phyloP scores from a whole-genome alignment of 2,329 filamentous ascomycete species.

The Ophiocordyceps camponoti-leonardi region DNA sequence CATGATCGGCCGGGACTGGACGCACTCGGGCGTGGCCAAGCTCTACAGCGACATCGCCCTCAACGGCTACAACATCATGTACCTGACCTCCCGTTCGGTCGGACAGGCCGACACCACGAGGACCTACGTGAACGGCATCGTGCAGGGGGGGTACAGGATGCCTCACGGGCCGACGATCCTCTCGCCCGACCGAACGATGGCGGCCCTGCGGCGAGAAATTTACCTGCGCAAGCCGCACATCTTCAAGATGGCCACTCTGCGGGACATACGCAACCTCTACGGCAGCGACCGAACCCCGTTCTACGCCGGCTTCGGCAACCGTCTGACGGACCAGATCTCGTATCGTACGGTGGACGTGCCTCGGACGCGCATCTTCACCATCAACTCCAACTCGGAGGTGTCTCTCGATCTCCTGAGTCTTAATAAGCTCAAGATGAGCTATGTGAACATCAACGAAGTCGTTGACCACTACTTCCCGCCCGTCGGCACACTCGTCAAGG shows the following conservation, averaged over 20 bases:
- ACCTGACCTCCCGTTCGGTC: slow-evolving; percentile 84
- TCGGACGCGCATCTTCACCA: slow-evolving; percentile 87
- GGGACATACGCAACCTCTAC: slow-evolving; percentile 85
- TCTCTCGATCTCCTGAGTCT: slow-evolving; percentile 76
- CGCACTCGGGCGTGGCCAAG: slow-evolving; percentile 89
- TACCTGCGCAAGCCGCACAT: slow-evolving; percentile 94
- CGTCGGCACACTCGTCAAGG: slow-evolving; percentile 68
- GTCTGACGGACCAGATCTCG: slow-evolving; percentile 86
- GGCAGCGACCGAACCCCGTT: slow-evolving; percentile 64
- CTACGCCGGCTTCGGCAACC: slow-evolving; percentile 93
- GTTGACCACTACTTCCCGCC: slow-evolving; percentile 98
- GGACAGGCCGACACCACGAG: slow-evolving; percentile 85
- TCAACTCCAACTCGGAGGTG: slow-evolving; percentile 95
- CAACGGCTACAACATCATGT: slow-evolving; percentile 98
- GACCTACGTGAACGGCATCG: slow-evolving; percentile 75
- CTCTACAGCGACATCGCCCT: slow-evolving; percentile 87
- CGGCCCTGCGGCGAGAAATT: slow-evolving; percentile 77
- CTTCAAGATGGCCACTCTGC: slow-evolving; percentile 97
- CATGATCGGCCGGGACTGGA: slow-evolving; percentile 97
- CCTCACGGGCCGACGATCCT: slow-evolving; percentile 88
- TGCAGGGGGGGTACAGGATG: slow-evolving; percentile 71
- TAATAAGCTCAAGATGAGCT: slow-evolving; percentile 91
- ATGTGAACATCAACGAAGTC: slow-evolving; percentile 91
- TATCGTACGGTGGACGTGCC: slow-evolving; percentile 95
- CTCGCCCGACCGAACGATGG: slow-evolving; percentile 87